Evolutionary conservation across 208 protist genomes (phyloP).

Genomic region (Zelonia costaricensis): DNA sequence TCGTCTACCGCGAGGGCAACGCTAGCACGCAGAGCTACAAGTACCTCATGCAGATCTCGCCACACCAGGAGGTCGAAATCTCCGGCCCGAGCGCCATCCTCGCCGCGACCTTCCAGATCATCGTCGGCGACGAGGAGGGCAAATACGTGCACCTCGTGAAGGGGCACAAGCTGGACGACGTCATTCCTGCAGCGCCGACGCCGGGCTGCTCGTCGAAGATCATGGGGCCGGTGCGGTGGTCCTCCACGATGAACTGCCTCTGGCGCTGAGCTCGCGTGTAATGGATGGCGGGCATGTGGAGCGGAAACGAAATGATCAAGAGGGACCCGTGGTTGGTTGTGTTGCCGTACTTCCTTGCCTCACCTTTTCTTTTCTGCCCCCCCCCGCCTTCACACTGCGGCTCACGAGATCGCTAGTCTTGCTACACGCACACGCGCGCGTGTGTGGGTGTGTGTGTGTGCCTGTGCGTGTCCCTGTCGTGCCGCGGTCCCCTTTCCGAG

Average conservation of each 20-base stretch:
- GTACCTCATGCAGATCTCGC: constrained; percentile 73
- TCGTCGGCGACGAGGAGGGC: constrained; percentile 58
- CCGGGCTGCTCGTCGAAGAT: constrained; percentile 54
- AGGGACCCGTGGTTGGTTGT: neutral
- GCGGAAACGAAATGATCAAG: neutral
- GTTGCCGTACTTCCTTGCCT: neutral
- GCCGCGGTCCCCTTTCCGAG: neutral
- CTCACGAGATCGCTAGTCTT: too few relatives aligned
- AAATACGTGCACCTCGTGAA: constrained; percentile 82
- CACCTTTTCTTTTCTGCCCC: constrained; percentile 1
- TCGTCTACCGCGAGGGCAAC: constrained; percentile 61
- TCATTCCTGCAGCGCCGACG: constrained; percentile 43
- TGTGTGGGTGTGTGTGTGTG: neutral
- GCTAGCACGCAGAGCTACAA: constrained; percentile 75
- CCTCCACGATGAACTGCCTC: constrained; percentile 51
- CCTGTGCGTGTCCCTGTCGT: neutral
- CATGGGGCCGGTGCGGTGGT: constrained; percentile 72
- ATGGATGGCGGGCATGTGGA: neutral
- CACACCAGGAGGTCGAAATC: constrained; percentile 49
- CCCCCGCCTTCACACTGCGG: too few relatives aligned
- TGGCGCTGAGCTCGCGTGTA: constrained; percentile 59
- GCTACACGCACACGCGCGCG: neutral
- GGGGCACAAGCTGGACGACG: constrained; percentile 60
- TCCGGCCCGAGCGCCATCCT: constrained; percentile 58
- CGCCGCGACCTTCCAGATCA: constrained; percentile 66